Conservation (phyloP, 2,329 filamentous ascomycete species). For the Fusarium praegraminearum region DNA sequence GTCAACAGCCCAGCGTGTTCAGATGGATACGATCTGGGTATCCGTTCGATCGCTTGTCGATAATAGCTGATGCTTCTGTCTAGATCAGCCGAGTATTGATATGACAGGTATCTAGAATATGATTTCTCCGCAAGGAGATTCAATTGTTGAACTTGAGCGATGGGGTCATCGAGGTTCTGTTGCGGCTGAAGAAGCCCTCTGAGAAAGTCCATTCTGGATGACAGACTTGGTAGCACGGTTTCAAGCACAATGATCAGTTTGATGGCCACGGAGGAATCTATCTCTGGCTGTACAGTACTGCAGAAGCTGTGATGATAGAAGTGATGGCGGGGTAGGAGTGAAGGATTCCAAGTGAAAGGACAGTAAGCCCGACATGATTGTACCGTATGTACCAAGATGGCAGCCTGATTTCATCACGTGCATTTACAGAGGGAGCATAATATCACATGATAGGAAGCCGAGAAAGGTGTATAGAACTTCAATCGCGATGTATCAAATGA, state of each 20-base stretch:
- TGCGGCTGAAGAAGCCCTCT: not conserved
- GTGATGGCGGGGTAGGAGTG: no score
- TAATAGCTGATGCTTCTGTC: not conserved
- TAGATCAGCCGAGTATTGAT: not conserved
- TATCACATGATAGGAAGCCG: no score
- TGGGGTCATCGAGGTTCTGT: not conserved
- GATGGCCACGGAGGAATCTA: rapidly evolving
- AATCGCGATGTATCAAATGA: no score
- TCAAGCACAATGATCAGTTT: rapidly evolving
- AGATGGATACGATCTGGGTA: not conserved
- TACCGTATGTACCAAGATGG: no score
- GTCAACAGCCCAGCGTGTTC: not conserved
- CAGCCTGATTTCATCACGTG: not conserved
- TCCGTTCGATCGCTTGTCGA: rapidly evolving
- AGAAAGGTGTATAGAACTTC: no score
- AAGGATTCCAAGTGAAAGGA: no score
- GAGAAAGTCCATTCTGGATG: not conserved
- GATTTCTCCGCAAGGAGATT: not conserved
- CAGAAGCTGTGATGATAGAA: no score
- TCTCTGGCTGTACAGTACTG: no score
- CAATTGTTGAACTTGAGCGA: not conserved
- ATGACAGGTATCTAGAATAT: rapidly evolving
- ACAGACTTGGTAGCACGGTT: rapidly evolving
- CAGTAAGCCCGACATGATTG: no score
- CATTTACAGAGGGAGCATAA: rapidly evolving